A percentile compares a stretch with the other conserved stretches of the same genome.
Conservation (phyloP, 2,329 filamentous ascomycete species). For the Trichoderma sp. region DNA sequence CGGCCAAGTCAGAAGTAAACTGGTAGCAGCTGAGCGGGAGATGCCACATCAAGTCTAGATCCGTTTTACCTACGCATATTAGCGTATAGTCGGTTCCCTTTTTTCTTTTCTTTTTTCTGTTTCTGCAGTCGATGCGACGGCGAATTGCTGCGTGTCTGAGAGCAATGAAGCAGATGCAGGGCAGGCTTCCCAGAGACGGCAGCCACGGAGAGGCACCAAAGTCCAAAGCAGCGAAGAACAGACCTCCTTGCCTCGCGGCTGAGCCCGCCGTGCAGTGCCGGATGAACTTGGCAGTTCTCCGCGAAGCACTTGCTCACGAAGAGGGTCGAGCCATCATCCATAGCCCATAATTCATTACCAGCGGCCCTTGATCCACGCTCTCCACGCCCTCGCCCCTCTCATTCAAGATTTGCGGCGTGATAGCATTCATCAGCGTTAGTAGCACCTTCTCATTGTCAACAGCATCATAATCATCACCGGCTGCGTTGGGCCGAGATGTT, state of each 20-base stretch:
- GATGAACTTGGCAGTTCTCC: background rate
- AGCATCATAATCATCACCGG: constrained; percentile 18
- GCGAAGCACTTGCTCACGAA: background rate
- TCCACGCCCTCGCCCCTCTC: background rate
- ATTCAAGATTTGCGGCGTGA: background rate
- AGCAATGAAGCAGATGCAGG: constrained; percentile 24
- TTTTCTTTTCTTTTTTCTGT: background rate
- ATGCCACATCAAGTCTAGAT: background rate
- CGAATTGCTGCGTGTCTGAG: constrained; percentile 24
- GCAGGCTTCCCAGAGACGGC: background rate
- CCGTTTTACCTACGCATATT: constrained; percentile 23
- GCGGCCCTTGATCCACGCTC: constrained; percentile 6
- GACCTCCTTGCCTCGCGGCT: constrained; percentile 18
- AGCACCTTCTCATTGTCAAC: constrained; percentile 1
- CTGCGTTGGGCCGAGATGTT: constrained; percentile 18
- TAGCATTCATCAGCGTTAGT: background rate
- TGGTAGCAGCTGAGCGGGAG: background rate
- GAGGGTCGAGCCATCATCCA: background rate
- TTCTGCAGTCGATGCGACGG: constrained; percentile 21
- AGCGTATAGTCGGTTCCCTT: background rate
- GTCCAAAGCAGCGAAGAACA: background rate
- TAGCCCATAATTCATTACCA: background rate
- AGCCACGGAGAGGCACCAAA: constrained; percentile 19
- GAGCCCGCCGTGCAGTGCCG: constrained; percentile 14
- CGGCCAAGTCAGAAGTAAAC: constrained; percentile 21